Conservation (phyloP, 2,329 filamentous ascomycete genomes). For the Botrytis fabae region DNA sequence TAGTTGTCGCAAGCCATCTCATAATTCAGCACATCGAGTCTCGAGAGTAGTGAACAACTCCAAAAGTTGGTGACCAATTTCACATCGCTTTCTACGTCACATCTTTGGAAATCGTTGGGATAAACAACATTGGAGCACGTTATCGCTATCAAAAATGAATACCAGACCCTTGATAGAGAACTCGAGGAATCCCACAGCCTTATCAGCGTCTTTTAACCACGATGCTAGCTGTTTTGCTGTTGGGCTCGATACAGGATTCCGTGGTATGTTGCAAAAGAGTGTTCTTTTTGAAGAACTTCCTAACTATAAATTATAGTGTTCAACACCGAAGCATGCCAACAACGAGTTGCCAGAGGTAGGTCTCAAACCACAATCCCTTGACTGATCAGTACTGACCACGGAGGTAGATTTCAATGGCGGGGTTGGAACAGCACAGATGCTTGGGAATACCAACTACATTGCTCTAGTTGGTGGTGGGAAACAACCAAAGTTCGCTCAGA, state of each 20-base stretch:
- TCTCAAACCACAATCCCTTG: background rate
- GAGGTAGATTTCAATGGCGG: constrained; percentile 73
- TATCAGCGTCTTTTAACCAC: constrained; percentile 83
- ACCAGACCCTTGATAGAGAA: constrained; percentile 83
- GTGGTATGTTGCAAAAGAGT: constrained; percentile 56
- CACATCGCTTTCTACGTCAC: background rate
- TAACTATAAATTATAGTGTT: constrained; percentile 56
- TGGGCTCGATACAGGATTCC: constrained; percentile 82
- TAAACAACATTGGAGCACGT: constrained; percentile 4
- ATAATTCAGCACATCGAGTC: background rate
- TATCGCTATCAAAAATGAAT: constrained; percentile 64
- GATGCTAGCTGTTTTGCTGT: constrained; percentile 84
- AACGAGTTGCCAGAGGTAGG: constrained; percentile 62
- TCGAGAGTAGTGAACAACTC: background rate
- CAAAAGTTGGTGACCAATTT: background rate
- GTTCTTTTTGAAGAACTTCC: background rate
- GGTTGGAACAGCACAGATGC: constrained; percentile 81
- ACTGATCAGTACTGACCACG: constrained; percentile 26
- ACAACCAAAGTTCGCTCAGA: constrained; percentile 81
- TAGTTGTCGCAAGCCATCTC: background rate
- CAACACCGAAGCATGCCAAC: constrained; percentile 68
- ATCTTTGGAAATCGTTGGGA: background rate
- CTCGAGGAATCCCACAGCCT: constrained; percentile 69
- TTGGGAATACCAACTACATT: constrained; percentile 82
- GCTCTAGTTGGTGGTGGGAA: constrained; percentile 87